phyloP scores from a whole-genome alignment of 345 rosid genomes.

The Cochlearia excelsa region DNA sequence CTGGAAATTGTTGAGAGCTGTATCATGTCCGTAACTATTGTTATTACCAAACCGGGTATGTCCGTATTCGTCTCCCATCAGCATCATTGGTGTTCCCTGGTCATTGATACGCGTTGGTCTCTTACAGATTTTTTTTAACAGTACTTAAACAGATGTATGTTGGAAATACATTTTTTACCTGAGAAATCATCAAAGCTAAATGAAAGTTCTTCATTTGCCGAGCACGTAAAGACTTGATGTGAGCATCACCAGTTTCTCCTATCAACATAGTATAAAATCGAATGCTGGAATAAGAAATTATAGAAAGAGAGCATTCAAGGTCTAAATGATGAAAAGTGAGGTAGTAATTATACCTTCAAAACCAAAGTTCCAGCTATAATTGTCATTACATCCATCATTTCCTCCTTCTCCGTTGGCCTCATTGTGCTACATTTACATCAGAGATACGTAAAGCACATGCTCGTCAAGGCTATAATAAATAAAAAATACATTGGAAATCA shows the following conservation, averaged over 20 bases:
- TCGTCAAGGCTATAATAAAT: background rate
- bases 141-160: conserved; percentile 1
- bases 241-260: conserved; percentile 74
- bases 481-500: conserved; percentile 19
- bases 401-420: conserved; percentile 98
- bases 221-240: conserved; percentile 62
- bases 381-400: conserved; percentile 90
- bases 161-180: conserved; percentile 41
- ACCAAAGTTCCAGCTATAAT: conserved; percentile 97
- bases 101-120: conserved; percentile 15
- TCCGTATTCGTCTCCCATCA: conserved; percentile 96
- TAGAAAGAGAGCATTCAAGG: too few species aligned
- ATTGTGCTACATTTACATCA: conserved; percentile 62
- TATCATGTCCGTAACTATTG: conserved; percentile 93
- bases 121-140: background rate
- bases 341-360: conserved; percentile 55
- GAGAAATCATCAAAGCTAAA: conserved; percentile 82
- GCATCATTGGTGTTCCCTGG: conserved; percentile 93
- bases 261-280: conserved; percentile 25
- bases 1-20: conserved; percentile 75
- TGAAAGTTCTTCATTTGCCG: conserved; percentile 94
- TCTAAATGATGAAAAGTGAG: conserved; percentile 10
- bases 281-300: conserved; percentile 2
- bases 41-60: conserved; percentile 89
- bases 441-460: conserved; percentile 11